A percentile compares a stretch with the other conserved stretches of the same genome.
Conservation (phyloP, 2,329 filamentous ascomycete species). For the Cercospora nicotianae region DNA sequence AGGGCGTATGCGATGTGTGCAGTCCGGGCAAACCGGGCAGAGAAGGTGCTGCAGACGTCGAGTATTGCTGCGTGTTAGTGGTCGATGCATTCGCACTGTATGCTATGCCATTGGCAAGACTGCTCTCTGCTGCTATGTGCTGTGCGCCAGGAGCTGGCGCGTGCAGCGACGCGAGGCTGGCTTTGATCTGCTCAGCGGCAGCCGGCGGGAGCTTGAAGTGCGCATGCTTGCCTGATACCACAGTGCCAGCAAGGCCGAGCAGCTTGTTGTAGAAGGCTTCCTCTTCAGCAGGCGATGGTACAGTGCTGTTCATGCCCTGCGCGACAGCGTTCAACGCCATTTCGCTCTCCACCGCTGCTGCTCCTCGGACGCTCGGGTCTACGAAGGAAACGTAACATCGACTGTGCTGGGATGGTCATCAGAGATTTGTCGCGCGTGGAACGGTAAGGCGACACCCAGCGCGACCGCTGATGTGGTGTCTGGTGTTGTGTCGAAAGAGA, state of each 20-base stretch:
- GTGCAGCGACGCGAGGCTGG: conserved; percentile 19
- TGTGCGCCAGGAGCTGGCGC: conserved; percentile 15
- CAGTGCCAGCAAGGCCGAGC: conserved; percentile 73
- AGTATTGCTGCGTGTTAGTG: conserved; percentile 28
- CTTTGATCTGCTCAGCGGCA: conserved; percentile 46
- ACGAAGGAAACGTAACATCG: conserved; percentile 21
- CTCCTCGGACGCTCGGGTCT: conserved; percentile 19
- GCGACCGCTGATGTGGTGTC: conserved; percentile 6
- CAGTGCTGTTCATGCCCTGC: conserved; percentile 22
- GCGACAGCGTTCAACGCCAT: conserved; percentile 26
- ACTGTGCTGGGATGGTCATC: conserved; percentile 12
- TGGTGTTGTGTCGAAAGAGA: conserved; percentile 3
- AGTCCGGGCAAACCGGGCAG: conserved; percentile 30
- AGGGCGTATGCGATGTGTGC: conserved; percentile 14
- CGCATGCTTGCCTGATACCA: conserved; percentile 74
- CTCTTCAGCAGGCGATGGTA: conserved; percentile 33
- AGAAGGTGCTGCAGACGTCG: conserved; percentile 11
- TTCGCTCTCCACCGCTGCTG: conserved; percentile 9
- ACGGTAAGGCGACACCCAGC: neutral
- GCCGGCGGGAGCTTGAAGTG: conserved; percentile 59
- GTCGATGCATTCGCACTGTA: conserved; percentile 26
- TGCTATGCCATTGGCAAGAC: conserved; percentile 24
- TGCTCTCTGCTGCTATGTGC: conserved; percentile 14
- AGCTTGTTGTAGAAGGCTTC: conserved; percentile 69
- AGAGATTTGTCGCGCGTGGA: conserved; percentile 2